phyloP scores from a whole-genome alignment of 2,329 filamentous ascomycete species.

The Pseudogymnoascus sp. region DNA sequence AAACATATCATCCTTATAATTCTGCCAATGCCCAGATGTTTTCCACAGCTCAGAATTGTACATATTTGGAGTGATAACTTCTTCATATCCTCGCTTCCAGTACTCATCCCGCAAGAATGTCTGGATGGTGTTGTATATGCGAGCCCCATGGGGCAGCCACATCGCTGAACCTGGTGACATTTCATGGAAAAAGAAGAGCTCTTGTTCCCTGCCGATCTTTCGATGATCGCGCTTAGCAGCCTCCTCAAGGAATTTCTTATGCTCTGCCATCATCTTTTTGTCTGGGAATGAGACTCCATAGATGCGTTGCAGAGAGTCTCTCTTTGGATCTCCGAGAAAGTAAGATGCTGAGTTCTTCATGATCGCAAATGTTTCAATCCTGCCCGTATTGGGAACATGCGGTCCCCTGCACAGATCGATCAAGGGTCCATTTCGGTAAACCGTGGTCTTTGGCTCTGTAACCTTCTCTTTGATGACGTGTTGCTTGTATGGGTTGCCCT shows the following conservation, averaged over 20 bases:
- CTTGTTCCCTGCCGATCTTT: slow-evolving; percentile 89
- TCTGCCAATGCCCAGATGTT: slow-evolving; percentile 86
- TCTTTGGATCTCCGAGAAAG: slow-evolving; percentile 87
- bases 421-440: slow-evolving; percentile 83
- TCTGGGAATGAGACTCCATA: slow-evolving; percentile 95
- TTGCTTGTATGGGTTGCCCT: slow-evolving; percentile 97
- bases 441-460: slow-evolving; percentile 78
- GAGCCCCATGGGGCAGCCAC: slow-evolving; percentile 84
- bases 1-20: slow-evolving; percentile 95
- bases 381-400: slow-evolving; percentile 86
- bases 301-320: slow-evolving; percentile 92
- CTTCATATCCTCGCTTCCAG: slow-evolving; percentile 86
- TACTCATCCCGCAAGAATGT: slow-evolving; percentile 79
- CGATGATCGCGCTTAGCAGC: slow-evolving; percentile 96
- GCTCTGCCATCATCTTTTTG: slow-evolving; percentile 88
- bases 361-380: slow-evolving; percentile 90
- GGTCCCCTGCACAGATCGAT: slow-evolving; percentile 95
- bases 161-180: slow-evolving; percentile 89
- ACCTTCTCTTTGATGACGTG: slow-evolving; percentile 95
- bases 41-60: slow-evolving; percentile 93
- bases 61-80: slow-evolving; percentile 95
- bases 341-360: slow-evolving; percentile 75
- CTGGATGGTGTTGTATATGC: slow-evolving; percentile 86
- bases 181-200: slow-evolving; percentile 95
- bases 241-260: slow-evolving; percentile 92